phyloP scores from a whole-genome alignment of 129 eudicot genomes.

The Calendula officinalis region DNA sequence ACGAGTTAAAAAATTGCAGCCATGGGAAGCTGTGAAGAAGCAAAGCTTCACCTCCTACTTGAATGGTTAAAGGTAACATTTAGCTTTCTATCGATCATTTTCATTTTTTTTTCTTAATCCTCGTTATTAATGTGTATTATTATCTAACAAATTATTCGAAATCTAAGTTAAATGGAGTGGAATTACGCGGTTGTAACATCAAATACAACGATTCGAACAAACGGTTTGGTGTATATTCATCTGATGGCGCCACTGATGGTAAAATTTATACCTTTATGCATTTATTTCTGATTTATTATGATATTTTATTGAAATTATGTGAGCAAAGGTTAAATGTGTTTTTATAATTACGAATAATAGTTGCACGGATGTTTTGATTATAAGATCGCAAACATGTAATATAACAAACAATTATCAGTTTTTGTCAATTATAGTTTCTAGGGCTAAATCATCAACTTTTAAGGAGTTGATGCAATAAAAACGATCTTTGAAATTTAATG shows the following conservation, averaged over 20 bases:
- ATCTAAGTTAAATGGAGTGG: constrained; percentile 73
- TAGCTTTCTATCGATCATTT: constrained; percentile 2
- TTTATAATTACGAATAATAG: neutral
- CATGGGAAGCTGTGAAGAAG: constrained; percentile 68
- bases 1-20: constrained; percentile 10
- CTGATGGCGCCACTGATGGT: constrained; percentile 59
- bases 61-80: constrained; percentile 80
- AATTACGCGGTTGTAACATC: constrained; percentile 80
- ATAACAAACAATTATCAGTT: neutral
- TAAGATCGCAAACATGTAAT: constrained; percentile 3
- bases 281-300: neutral
- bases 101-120: neutral
- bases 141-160: constrained; percentile 3
- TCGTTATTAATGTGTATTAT: constrained; percentile 6
- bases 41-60: constrained; percentile 64
- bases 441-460: neutral
- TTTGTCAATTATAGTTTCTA: neutral
- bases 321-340: neutral
- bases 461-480: neutral
- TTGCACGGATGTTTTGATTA: neutral
- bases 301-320: neutral
- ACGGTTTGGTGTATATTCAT: constrained; percentile 77
- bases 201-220: constrained; percentile 69
- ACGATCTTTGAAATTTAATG: neutral
- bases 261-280: constrained; percentile 16